Evolutionary conservation across 441 rosid species (phyloP), one percentile per base, ranked within the genome.

Genomic region (Gossypium aridum): DNA sequence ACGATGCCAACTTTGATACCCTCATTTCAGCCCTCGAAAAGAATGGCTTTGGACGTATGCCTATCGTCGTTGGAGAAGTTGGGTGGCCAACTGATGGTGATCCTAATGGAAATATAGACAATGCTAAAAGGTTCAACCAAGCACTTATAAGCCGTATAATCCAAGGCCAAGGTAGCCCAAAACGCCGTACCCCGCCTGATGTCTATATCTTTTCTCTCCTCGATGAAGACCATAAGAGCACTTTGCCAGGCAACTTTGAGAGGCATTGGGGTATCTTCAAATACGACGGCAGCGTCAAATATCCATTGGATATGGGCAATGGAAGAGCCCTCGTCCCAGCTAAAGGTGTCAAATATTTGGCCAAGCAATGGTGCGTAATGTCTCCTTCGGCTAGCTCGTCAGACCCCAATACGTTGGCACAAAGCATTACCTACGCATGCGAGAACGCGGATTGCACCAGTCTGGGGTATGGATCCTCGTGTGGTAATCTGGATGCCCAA

Each of bases 1-100:
- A 90, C 63, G 97, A 92, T 31, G 97, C 99, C 23, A 94, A 92
- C 64, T 90, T 91, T n/a, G 97, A 94, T 75, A 94, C 98, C 13
- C 87, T 94, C 0, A 75, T 94, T 8, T 64, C 87, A 47, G 90
- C 98, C 1, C 77, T 94, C 0, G 86, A 87, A 75, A 92, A 91
- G 53, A 89, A 88, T 54, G 98, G 97, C 1, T 94, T 87, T 64
- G 89, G 88, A 25, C 83, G 87, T 5, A 67, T 88, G 78, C 78
- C 87, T 0, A 87, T 92, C 54, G 78, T 94, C 53, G 72, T 94
- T 43, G 99, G 99, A 23, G 99, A 94, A 81, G 96, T 94, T 28
- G 99, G 99, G 0, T 94, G 99, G 99, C 99, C 97, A 0, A 89
- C 97, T 0, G 99, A 94, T 49, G 97, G 99, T 8, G 91, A 87